Conservation (phyloP, 1,284 basidiomycete genomes). For the Chalciporus piperatoides region DNA sequence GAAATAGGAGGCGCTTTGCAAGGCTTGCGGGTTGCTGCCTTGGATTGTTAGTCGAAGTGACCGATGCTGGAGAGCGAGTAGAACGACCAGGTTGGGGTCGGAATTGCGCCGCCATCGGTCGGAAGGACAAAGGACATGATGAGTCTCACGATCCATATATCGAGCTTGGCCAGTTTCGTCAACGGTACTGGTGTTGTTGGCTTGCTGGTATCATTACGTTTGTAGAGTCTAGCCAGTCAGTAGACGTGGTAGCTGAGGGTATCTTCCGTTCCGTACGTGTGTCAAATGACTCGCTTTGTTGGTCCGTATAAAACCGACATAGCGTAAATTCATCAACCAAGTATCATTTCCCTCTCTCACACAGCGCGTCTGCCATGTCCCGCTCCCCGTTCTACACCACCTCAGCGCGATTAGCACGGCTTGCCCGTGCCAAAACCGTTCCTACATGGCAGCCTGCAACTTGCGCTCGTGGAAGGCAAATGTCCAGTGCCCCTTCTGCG, state of each 20-base stretch:
- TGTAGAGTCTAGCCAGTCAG: too few species aligned
- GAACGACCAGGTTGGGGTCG: constrained; percentile 11
- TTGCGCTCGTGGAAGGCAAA: not conserved
- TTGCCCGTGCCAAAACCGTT: constrained; percentile 1
- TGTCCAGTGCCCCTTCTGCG: constrained; percentile 3
- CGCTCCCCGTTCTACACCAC: constrained; percentile 9
- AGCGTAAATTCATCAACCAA: not conserved
- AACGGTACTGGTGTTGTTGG: too few species aligned
- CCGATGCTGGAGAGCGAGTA: constrained; percentile 24
- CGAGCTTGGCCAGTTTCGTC: too few species aligned
- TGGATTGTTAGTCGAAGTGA: constrained; percentile 14
- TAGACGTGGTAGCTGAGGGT: too few species aligned
- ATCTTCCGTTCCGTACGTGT: not conserved
- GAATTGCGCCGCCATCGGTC: constrained; percentile 10
- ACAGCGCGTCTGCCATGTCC: constrained; percentile 18
- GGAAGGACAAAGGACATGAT: not conserved
- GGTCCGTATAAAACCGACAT: constrained; percentile 26
- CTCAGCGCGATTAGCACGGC: constrained; percentile 11
- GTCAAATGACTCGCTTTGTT: constrained; percentile 3
- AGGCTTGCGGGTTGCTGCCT: constrained; percentile 23
- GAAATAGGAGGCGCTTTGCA: constrained; percentile 66
- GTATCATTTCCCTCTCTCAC: too few species aligned
- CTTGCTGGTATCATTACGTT: too few species aligned
- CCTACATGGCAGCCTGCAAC: constrained; percentile 11
- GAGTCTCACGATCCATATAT: not conserved